phyloP scores from a whole-genome alignment of 2,329 filamentous ascomycete genomes.

The Alternaria hordeiaustralica region DNA sequence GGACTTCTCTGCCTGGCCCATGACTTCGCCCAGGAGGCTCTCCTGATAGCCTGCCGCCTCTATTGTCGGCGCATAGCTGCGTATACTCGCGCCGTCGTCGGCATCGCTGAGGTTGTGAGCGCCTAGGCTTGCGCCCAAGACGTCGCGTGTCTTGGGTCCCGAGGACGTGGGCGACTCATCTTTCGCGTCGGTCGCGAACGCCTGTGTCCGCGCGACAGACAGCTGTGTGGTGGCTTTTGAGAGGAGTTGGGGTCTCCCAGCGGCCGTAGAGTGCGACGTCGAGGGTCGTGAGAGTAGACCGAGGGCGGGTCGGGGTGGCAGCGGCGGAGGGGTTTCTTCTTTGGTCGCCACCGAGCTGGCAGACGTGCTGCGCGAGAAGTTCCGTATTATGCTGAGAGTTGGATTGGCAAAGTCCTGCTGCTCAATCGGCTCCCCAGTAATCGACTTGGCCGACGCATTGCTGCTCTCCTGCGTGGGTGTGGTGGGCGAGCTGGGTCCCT shows the following conservation, averaged over 20 bases:
- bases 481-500: slow-evolving; percentile 17
- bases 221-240: slow-evolving; percentile 84
- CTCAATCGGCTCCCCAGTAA: slow-evolving; percentile 26
- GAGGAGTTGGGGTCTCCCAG: slow-evolving; percentile 50
- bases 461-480: slow-evolving; percentile 51
- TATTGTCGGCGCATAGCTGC: slow-evolving; percentile 69
- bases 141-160: slow-evolving; percentile 49
- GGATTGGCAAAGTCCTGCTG: slow-evolving; percentile 44
- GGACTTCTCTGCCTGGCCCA: slow-evolving; percentile 67
- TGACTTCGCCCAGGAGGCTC: slow-evolving; percentile 77
- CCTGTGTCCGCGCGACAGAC: slow-evolving; percentile 78
- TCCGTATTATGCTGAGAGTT: slow-evolving; percentile 42
- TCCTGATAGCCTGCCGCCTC: slow-evolving; percentile 75
- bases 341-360: slow-evolving; percentile 37
- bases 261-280: slow-evolving; percentile 53
- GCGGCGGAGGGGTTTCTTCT: slow-evolving; percentile 61
- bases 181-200: slow-evolving; percentile 64
- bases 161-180: slow-evolving; percentile 37
- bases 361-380: slow-evolving; percentile 33
- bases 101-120: slow-evolving; percentile 59
- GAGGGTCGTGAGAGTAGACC: slow-evolving; percentile 44
- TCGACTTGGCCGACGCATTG: slow-evolving; percentile 24
- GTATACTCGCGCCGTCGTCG: slow-evolving; percentile 70
- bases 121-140: slow-evolving; percentile 48
- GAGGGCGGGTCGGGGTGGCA: slow-evolving; percentile 60